Base-by-base conservation (phyloP, 331 rosid genomes). In the Pyracantha coccinea region DNA sequence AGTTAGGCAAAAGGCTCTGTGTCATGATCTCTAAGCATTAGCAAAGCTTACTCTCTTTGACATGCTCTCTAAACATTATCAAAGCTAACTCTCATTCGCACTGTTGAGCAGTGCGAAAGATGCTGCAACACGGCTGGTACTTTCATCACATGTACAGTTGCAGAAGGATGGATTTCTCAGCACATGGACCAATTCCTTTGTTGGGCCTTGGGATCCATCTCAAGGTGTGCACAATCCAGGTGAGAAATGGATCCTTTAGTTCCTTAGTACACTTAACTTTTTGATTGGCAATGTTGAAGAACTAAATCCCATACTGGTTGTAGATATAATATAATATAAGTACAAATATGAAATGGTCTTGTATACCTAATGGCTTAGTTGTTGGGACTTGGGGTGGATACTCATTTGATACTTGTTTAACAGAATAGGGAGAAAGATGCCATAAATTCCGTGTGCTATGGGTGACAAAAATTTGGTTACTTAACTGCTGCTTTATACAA, bases 171-270 rank as follows among this genome's bases (percentile, higher is more conserved):
- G 97, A 65, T 90, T 85, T 81, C 88, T 94, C 53, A 90, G 93
- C 72, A 32, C 99, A 41, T 92, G 99, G 97, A 94, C 99, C 74
- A 94, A 90, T 85, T 94, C 99, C 50, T 94, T 94, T 85, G 96
- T 94, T 60, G 99, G 99, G 67, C 99, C 99, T 53, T 94, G 99
- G 99, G 99, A 94, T 85, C 99, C 99, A 75, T 94, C 99, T 60
- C 99, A 94, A 92, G 99, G 99, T 75, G 75, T 94, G 84, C 97
- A 94, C 75, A 94, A 94, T 87, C 99, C 99, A 32, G 99, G 99
- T 94, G 80, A 82, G 83, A 82, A 71, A 74, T 64, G 68, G 41
- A 38, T 72, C 76, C n/a, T 21, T 24, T 79, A 54, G 41, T 78
- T 82, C 57, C 73, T 64, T 64, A 32, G 12, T 81, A 44, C 23